A percentile compares a stretch with the other conserved stretches of the same genome.
phyloP scores from a whole-genome alignment of 1,284 basidiomycete genomes.

The Lentinula novae-zelandiae region DNA sequence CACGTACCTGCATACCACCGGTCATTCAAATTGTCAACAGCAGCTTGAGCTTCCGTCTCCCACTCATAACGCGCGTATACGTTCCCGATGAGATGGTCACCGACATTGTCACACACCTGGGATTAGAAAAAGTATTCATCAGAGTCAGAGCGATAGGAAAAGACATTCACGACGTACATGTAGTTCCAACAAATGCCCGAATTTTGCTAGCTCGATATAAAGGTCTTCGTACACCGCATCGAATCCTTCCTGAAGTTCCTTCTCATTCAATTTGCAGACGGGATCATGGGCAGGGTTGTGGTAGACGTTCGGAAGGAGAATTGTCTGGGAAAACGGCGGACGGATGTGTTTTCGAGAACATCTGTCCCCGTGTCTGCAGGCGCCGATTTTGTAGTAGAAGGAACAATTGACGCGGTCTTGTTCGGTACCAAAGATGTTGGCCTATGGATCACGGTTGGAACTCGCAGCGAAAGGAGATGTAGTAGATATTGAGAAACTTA shows the following conservation, averaged over 20 bases:
- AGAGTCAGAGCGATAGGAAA: background rate
- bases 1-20: conserved; percentile 94
- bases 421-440: conserved; percentile 86
- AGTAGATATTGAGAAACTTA: conserved; percentile 23
- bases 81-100: conserved; percentile 97
- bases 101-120: conserved; percentile 97
- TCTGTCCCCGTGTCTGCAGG: conserved; percentile 93
- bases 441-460: conserved; percentile 35
- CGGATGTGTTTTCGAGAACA: conserved; percentile 98
- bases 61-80: conserved; percentile 98
- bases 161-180: conserved; percentile 58
- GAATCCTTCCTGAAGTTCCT: conserved; percentile 93
- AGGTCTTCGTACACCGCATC: conserved; percentile 97
- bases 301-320: conserved; percentile 97
- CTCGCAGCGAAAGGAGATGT: background rate
- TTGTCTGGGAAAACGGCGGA: conserved; percentile 96
- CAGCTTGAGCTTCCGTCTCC: conserved; percentile 95
- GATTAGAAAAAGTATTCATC: background rate
- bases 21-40: conserved; percentile 91
- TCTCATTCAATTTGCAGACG: conserved; percentile 79
- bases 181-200: conserved; percentile 92
- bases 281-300: conserved; percentile 96
- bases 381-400: conserved; percentile 96
- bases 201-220: conserved; percentile 91
- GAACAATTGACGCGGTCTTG: conserved; percentile 94